A percentile compares a stretch with the other conserved stretches of the same genome.
phyloP scores from a whole-genome alignment of 331 rosid genomes.

The Malus hybrid region DNA sequence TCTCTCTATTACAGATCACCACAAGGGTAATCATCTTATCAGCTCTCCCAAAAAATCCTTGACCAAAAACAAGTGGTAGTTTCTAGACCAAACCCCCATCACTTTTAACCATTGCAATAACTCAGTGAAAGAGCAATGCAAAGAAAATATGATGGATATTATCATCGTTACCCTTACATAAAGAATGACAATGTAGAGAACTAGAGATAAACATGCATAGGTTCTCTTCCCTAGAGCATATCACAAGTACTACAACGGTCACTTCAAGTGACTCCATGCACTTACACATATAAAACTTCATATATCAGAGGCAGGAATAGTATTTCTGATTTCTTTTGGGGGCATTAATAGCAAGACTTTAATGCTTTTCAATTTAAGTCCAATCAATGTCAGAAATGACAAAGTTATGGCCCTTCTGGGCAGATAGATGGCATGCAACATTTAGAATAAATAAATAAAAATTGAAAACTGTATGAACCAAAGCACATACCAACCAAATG shows the following conservation, averaged over 20 bases:
- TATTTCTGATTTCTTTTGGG: neutral
- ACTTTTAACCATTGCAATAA: neutral
- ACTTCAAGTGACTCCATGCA: neutral
- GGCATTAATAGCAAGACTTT: neutral
- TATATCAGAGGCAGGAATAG: neutral
- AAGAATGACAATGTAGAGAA: neutral
- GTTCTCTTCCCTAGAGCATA: neutral
- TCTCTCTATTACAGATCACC: neutral
- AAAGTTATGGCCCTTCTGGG: neutral
- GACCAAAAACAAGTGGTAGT: neutral
- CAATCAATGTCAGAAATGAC: neutral
- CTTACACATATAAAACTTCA: neutral
- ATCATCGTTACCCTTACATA: neutral
- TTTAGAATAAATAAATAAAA: neutral
- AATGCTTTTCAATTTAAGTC: neutral
- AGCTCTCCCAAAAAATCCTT: neutral
- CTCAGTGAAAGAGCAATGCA: neutral
- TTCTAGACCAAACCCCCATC: neutral
- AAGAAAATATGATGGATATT: too few relatives aligned
- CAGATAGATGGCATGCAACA: neutral
- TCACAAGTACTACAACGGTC: neutral
- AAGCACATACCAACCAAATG: conserved; percentile 93
- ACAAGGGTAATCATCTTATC: neutral
- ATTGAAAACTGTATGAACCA: neutral
- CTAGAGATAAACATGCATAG: neutral